Percentiles rank a stretch among this genome's conserved stretches.
Evolutionary conservation across 306 rosid species (phyloP).

Genomic region (Albizia julibrissin): DNA sequence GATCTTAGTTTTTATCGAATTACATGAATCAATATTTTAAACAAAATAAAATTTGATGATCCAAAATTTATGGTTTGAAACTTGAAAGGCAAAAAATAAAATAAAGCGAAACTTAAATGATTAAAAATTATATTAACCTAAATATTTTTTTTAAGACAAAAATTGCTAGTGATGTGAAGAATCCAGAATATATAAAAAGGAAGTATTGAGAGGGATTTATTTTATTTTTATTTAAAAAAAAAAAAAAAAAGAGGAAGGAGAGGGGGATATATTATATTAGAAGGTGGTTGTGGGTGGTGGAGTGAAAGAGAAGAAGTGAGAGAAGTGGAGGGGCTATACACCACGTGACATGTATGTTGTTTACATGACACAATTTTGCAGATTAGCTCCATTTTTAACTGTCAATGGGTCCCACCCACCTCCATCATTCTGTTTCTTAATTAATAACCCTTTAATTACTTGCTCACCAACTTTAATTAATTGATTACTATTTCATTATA

Average conservation of each 20-base stretch:
- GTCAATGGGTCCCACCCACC: conserved; percentile 29
- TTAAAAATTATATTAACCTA: too few species aligned
- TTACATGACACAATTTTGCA: conserved; percentile 50
- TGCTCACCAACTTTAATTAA: neutral
- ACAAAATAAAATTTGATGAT: accelerated
- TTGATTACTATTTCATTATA: too few species aligned
- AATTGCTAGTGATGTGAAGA: neutral
- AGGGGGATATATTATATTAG: neutral
- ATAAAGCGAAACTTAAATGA: too few species aligned
- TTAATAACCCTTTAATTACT: neutral
- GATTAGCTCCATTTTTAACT: conserved; percentile 43
- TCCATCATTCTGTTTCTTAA: neutral
- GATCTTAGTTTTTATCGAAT: too few species aligned
- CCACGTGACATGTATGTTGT: conserved; percentile 67
- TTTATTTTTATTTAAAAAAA: too few species aligned
- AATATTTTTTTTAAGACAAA: neutral
- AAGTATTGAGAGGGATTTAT: too few species aligned
- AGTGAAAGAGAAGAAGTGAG: conserved; percentile 48
- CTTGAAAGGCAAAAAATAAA: too few species aligned
- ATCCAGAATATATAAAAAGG: neutral
- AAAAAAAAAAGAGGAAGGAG: too few species aligned
- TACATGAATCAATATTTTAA: too few species aligned
- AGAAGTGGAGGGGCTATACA: conserved; percentile 15
- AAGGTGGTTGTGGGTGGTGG: conserved; percentile 45
- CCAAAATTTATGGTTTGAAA: too few species aligned